These are phyloP conservation scores for Erigeron philadelphicus DNA, from an alignment of 140 eudicot genomes.

Conservation along the genomic window DNA sequence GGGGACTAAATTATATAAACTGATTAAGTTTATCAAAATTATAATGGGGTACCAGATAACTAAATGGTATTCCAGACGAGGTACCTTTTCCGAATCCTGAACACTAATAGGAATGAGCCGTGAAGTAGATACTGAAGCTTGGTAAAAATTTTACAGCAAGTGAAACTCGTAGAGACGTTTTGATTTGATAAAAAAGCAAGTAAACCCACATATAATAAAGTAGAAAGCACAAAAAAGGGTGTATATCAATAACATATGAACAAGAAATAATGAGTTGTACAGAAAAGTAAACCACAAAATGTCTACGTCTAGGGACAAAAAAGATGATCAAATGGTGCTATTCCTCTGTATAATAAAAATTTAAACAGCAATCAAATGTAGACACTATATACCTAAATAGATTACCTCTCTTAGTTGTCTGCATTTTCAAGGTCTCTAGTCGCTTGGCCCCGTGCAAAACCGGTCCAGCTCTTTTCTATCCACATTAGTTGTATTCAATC, in stretches of 20 bases:
- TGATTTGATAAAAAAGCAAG: too few species aligned
- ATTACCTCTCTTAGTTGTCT: constrained; percentile 23
- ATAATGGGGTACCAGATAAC: background rate
- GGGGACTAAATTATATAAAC: too few species aligned
- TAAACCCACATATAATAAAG: background rate
- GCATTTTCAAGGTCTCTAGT: constrained; percentile 21
- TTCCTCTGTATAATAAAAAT: constrained; percentile 25
- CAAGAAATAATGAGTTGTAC: constrained; percentile 32
- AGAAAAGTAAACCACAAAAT: constrained; percentile 20
- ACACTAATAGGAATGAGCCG: too few species aligned
- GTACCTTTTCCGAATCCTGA: too few species aligned
- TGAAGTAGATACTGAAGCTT: too few species aligned
- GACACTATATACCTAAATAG: constrained; percentile 36
- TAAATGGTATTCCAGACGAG: background rate
- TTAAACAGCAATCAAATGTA: constrained; percentile 32
- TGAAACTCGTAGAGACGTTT: too few species aligned
- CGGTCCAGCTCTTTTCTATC: constrained; percentile 23
- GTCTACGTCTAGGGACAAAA: constrained; percentile 32
- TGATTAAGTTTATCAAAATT: too few species aligned
- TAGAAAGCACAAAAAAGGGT: constrained; percentile 11
- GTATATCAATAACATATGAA: constrained; percentile 37
- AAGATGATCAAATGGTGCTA: constrained; percentile 23
- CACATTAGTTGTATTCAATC: constrained; percentile 22
- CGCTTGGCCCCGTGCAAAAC: constrained; percentile 9
- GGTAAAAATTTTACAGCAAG: too few species aligned